These are phyloP conservation scores for Colletotrichum zoysiae DNA, from an alignment of 2,329 filamentous ascomycete genomes.

Conservation along the genomic window DNA sequence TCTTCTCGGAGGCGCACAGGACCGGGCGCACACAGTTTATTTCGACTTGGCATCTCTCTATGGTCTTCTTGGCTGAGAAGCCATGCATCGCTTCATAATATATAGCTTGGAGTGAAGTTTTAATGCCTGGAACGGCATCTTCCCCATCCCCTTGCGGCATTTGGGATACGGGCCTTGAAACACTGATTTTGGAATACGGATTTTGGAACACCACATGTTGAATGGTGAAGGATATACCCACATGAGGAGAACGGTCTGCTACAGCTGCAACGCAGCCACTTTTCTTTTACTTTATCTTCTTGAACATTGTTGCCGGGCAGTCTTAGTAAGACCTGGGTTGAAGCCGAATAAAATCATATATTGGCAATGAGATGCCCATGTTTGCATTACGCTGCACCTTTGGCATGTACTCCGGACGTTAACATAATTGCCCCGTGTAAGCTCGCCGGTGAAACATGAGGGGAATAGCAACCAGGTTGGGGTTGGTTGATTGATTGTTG, in stretches of 20 bases:
- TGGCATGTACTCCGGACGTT: neutral
- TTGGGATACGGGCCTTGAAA: neutral
- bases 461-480: neutral
- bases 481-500: neutral
- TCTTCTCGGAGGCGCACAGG: neutral
- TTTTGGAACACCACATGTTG: constrained; percentile 11
- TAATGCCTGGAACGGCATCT: constrained; percentile 19
- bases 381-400: neutral
- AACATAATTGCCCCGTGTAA: neutral
- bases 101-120: neutral
- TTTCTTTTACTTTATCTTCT: constrained; percentile 1
- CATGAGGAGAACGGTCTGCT: constrained; percentile 11
- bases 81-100: neutral
- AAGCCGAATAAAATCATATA: neutral
- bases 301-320: neutral
- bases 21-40: neutral
- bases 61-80: constrained; percentile 21
- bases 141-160: constrained; percentile 4
- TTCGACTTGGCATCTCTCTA: neutral
- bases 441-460: constrained; percentile 16
- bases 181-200: constrained; percentile 1
- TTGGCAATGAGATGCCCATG: neutral
- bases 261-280: constrained; percentile 23
- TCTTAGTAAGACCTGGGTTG: neutral
- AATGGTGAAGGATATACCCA: constrained; percentile 40